A percentile compares a stretch with the other conserved stretches of the same genome.
These are phyloP conservation scores for Pyronema omphalodes DNA, from an alignment of 495 filamentous ascomycete species.

Conservation along the genomic window DNA sequence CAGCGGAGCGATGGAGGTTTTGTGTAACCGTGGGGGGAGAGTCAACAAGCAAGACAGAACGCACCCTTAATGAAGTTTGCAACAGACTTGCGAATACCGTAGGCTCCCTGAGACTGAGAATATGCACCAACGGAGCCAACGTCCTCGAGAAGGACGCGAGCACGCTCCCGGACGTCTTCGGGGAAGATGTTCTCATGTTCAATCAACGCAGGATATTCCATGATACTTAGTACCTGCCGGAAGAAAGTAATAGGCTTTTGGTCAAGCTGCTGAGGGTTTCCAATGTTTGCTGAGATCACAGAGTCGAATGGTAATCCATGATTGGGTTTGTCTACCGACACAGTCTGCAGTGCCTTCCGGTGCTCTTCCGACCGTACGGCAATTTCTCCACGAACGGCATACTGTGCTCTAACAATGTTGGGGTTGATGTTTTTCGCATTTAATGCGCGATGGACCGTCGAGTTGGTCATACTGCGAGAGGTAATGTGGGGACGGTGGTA, in stretches of 20 bases:
- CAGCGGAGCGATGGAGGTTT: neutral
- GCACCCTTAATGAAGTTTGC: conserved; percentile 77
- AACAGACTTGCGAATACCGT: conserved; percentile 67
- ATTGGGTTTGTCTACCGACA: conserved; percentile 9
- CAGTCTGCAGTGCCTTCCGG: conserved; percentile 40
- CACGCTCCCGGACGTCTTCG: conserved; percentile 70
- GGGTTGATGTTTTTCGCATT: conserved; percentile 82
- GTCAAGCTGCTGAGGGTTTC: conserved; percentile 95
- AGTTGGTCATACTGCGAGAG: too few relatives aligned
- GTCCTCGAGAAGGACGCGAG: conserved; percentile 54
- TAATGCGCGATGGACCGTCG: conserved; percentile 35
- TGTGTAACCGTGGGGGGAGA: conserved; percentile 7
- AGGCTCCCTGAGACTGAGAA: conserved; percentile 78
- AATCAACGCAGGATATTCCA: conserved; percentile 75
- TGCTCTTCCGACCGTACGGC: conserved; percentile 81
- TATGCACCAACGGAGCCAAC: conserved; percentile 90
- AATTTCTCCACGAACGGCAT: conserved; percentile 91
- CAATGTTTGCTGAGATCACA: conserved; percentile 93
- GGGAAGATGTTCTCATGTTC: conserved; percentile 38
- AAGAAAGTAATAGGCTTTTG: conserved; percentile 99
- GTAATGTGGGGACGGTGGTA: too few relatives aligned
- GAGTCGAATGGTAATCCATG: conserved; percentile 58
- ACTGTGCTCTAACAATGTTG: conserved; percentile 65
- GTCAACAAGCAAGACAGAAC: too few relatives aligned
- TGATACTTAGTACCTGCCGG: conserved; percentile 83